Evolutionary conservation across 768 basidiomycete species (phyloP).

Genomic region (Boletus coccyginus): DNA sequence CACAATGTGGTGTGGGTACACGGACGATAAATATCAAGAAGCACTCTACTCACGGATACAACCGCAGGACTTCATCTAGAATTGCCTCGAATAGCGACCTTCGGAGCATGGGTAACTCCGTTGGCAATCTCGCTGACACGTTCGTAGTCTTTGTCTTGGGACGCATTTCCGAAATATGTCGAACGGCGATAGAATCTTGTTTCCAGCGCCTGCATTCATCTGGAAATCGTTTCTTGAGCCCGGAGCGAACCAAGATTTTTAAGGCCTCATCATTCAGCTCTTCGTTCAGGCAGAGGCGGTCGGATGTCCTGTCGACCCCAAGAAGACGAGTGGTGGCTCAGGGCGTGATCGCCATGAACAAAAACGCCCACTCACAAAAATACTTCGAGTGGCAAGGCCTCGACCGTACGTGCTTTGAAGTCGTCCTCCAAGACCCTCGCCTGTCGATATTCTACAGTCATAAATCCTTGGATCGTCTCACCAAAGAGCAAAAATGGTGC

Average conservation of each 20-base stretch:
- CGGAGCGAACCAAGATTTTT: constrained; percentile 24
- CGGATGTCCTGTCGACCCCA: not conserved
- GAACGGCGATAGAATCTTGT: no score
- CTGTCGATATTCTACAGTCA: constrained; percentile 25
- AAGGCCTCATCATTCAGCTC: constrained; percentile 25
- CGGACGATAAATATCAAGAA: no score
- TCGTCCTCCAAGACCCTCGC: no score
- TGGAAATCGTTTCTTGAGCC: constrained; percentile 28
- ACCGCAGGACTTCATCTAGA: constrained; percentile 17
- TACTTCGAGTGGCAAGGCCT: no score
- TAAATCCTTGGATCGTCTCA: constrained; percentile 39
- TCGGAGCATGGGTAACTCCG: constrained; percentile 5
- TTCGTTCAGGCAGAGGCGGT: constrained; percentile 23
- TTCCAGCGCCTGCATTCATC: no score
- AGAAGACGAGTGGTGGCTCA: no score
- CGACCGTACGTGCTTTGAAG: no score
- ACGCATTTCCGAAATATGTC: no score
- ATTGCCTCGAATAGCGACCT: constrained; percentile 24
- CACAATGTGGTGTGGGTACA: no score
- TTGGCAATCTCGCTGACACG: not conserved
- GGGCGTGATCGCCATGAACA: no score
- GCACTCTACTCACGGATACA: constrained; percentile 24
- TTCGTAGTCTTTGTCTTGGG: no score
- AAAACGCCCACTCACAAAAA: no score
- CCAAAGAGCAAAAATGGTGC: constrained; percentile 34